These are phyloP conservation scores for Talaromyces sp. DNA, from an alignment of 2,329 filamentous ascomycete genomes.

Conservation along the genomic window DNA sequence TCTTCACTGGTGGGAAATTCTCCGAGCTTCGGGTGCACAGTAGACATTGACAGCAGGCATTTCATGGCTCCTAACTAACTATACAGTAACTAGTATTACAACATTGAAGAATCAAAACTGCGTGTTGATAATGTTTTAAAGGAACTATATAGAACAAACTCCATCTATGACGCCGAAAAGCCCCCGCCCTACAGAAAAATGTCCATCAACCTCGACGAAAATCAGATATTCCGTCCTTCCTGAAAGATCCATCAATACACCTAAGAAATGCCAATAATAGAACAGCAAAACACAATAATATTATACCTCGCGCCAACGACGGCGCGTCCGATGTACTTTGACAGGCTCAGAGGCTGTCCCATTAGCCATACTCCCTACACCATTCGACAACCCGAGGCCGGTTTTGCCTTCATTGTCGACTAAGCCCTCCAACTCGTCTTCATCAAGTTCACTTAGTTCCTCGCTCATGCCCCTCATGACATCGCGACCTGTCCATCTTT, in stretches of 20 bases:
- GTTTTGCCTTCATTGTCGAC: conserved; percentile 45
- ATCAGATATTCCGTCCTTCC: background rate
- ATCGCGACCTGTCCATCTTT: conserved; percentile 68
- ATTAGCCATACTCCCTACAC: conserved; percentile 12
- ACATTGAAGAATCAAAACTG: background rate
- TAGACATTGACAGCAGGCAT: too few species aligned
- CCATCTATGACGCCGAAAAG: conserved; percentile 5
- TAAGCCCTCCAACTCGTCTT: conserved; percentile 76
- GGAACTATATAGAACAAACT: background rate
- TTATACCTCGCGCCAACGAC: conserved; percentile 22
- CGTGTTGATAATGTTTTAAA: background rate
- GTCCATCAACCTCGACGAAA: background rate
- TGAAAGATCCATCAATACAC: background rate
- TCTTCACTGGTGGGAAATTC: background rate
- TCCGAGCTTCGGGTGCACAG: too few species aligned
- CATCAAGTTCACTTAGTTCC: conserved; percentile 85
- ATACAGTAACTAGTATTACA: background rate
- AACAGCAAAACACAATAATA: background rate
- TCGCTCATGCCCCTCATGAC: conserved; percentile 72
- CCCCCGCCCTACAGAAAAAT: background rate
- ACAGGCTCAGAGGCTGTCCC: conserved; percentile 17
- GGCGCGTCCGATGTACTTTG: conserved; percentile 26
- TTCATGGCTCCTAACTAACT: too few species aligned
- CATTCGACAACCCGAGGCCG: conserved; percentile 11
- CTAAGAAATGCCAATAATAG: background rate